These are phyloP conservation scores for Fusarium hainanense DNA, from an alignment of 2,329 filamentous ascomycete genomes.

Conservation along the genomic window DNA sequence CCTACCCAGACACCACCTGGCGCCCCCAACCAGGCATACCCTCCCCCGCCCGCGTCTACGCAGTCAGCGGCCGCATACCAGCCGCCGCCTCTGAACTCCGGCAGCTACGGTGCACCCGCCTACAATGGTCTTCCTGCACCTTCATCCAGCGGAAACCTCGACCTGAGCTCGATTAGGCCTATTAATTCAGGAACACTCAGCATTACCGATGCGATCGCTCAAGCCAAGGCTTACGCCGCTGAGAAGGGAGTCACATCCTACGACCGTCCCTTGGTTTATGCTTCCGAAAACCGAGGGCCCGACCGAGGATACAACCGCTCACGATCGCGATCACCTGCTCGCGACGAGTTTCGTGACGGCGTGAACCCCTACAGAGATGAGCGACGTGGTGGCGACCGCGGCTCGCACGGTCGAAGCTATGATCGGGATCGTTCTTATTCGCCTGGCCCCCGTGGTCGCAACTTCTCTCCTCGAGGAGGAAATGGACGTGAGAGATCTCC, in stretches of 20 bases:
- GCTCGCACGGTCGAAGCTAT: constrained; percentile 47
- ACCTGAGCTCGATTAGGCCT: constrained; percentile 83
- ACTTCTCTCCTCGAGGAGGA: constrained; percentile 69
- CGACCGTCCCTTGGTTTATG: constrained; percentile 65
- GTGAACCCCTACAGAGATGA: constrained; percentile 89
- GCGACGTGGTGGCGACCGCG: constrained; percentile 74
- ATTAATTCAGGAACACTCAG: constrained; percentile 84
- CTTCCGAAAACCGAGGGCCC: constrained; percentile 49
- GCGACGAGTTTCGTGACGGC: constrained; percentile 78
- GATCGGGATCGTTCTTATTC: constrained; percentile 80
- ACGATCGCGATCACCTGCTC: constrained; percentile 79
- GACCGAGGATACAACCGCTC: constrained; percentile 69
- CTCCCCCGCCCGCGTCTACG: constrained; percentile 52
- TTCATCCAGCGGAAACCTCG: constrained; percentile 78
- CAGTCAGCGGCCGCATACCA: constrained; percentile 53
- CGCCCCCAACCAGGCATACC: constrained; percentile 53
- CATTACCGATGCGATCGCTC: constrained; percentile 85
- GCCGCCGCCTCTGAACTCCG: constrained; percentile 50
- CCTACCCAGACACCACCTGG: constrained; percentile 57
- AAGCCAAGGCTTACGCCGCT: constrained; percentile 83
- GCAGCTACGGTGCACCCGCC: constrained; percentile 48
- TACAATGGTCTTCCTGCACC: constrained; percentile 71
- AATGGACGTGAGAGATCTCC: constrained; percentile 70
- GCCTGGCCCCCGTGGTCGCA: constrained; percentile 65
- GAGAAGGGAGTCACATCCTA: constrained; percentile 78